Evolutionary conservation across 208 protist genomes (phyloP).

Genomic region (Acanthamoeba royreba): DNA sequence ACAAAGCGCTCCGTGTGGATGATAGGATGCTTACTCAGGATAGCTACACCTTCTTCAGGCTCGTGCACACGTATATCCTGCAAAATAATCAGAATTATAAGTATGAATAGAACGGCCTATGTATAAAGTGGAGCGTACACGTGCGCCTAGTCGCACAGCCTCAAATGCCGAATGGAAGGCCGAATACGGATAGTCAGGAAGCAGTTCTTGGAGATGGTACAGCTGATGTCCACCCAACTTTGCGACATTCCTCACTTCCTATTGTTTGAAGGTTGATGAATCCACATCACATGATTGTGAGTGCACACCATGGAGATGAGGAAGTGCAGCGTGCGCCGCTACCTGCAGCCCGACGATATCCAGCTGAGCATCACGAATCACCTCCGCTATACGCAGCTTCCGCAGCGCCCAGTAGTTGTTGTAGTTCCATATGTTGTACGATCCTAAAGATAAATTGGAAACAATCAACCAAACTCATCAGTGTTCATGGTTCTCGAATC

Average conservation of each 20-base stretch:
- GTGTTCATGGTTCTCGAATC: too few species aligned
- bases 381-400: background rate
- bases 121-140: background rate
- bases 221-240: background rate
- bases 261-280: background rate
- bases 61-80: background rate
- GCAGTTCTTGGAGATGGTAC: background rate
- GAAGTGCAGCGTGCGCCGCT: background rate
- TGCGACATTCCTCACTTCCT: background rate
- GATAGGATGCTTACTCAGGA: background rate
- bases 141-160: too few species aligned
- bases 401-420: background rate
- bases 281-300: too few species aligned
- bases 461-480: too few species aligned
- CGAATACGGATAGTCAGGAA: background rate
- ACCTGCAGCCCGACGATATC: background rate
- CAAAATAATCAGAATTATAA: background rate
- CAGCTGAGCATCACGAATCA: background rate
- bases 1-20: background rate
- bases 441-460: too few species aligned
- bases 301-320: too few species aligned
- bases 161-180: background rate
- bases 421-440: background rate
- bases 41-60: background rate
- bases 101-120: background rate